phyloP scores from a whole-genome alignment of 2,329 filamentous ascomycete genomes.

The Capronia coronata region DNA sequence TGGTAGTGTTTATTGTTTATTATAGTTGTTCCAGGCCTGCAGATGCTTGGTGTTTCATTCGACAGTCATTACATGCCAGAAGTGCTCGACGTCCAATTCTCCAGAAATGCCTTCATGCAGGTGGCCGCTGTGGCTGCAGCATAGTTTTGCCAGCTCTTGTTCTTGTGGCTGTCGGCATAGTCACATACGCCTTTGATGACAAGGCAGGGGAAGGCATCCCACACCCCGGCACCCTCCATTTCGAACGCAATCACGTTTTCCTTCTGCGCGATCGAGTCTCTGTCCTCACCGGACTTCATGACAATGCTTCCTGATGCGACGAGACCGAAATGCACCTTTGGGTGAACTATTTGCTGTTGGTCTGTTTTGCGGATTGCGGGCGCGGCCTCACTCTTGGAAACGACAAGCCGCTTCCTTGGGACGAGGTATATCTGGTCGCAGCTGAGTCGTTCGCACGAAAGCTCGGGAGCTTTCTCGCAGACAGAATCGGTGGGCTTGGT shows the following conservation, averaged over 20 bases:
- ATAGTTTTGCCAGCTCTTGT: conserved; percentile 21
- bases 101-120: conserved; percentile 22
- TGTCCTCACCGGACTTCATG: conserved; percentile 37
- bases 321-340: conserved; percentile 34
- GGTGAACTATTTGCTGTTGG: neutral
- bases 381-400: conserved; percentile 18
- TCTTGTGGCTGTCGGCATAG: conserved; percentile 27
- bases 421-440: neutral
- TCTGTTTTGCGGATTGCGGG: neutral
- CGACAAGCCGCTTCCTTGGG: conserved; percentile 5
- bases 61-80: neutral
- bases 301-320: conserved; percentile 40
- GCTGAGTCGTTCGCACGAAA: neutral
- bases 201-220: conserved; percentile 20
- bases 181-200: conserved; percentile 27
- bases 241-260: conserved; percentile 27
- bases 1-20: too few species aligned
- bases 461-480: neutral
- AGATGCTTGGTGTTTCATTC: too few species aligned
- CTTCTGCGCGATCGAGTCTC: conserved; percentile 34
- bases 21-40: too few species aligned
- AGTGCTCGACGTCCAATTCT: conserved; percentile 10
- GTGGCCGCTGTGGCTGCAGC: conserved; percentile 24
- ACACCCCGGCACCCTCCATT: conserved; percentile 27
- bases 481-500: neutral